phyloP scores from a whole-genome alignment of 148 eudicot species.

The Bassia scoparia region DNA sequence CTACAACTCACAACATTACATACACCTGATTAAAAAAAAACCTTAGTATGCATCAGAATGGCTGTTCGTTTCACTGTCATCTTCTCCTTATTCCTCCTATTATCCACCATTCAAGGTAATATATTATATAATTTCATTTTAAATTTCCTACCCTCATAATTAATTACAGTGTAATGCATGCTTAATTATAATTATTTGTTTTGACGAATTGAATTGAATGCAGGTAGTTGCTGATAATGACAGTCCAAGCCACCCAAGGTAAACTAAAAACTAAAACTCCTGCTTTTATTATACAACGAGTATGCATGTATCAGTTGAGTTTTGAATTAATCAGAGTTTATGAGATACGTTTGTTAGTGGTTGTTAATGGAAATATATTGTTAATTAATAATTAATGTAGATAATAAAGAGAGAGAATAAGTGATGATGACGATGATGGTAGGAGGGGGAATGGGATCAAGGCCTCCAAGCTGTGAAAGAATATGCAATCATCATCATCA shows the following conservation, averaged over 20 bases:
- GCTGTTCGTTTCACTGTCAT: too few species aligned
- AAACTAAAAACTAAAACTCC: not conserved
- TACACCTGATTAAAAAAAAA: too few species aligned
- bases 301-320: too few species aligned
- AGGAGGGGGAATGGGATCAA: slow-evolving; percentile 11
- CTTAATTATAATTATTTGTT: too few species aligned
- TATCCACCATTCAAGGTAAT: slow-evolving; percentile 13
- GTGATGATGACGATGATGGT: not conserved
- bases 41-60: too few species aligned
- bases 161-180: too few species aligned
- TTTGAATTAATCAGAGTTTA: too few species aligned
- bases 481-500: slow-evolving; percentile 1
- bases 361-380: not conserved
- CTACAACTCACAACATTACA: too few species aligned
- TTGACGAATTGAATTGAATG: not conserved
- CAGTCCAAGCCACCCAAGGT: slow-evolving; percentile 4
- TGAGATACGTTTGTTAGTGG: not conserved
- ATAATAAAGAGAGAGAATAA: slow-evolving; percentile 10
- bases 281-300: too few species aligned
- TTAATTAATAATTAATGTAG: not conserved
- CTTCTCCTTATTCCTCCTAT: too few species aligned
- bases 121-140: too few species aligned
- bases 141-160: too few species aligned
- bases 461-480: slow-evolving; percentile 29
- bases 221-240: slow-evolving; percentile 6